Evolutionary conservation across 148 eudicot species (phyloP).

Genomic region (Heliosperma pusillum): DNA sequence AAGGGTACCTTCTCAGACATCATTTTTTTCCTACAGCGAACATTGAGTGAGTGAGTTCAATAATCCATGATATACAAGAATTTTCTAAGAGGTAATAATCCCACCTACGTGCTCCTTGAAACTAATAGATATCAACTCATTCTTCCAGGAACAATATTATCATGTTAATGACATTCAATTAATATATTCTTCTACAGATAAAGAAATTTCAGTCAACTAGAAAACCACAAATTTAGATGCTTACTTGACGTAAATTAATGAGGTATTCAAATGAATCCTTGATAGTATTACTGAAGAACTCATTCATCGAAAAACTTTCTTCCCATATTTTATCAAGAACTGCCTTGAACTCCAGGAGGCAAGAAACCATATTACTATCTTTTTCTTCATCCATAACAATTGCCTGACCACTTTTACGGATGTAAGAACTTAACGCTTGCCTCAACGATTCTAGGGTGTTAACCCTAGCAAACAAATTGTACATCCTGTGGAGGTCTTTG

Average conservation of each 20-base stretch:
- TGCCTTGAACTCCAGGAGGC: constrained; percentile 82
- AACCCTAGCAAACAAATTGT: constrained; percentile 63
- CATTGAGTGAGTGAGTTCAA: not conserved
- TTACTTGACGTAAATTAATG: constrained; percentile 89
- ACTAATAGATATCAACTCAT: not conserved
- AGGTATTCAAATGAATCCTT: constrained; percentile 97
- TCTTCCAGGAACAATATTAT: not conserved
- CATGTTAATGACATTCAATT: not conserved
- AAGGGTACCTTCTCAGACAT: not conserved
- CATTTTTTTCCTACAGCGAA: not conserved
- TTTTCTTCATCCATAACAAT: constrained; percentile 93
- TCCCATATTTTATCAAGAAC: constrained; percentile 87
- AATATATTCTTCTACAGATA: not conserved
- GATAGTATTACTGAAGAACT: constrained; percentile 77
- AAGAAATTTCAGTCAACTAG: not conserved
- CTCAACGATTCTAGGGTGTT: constrained; percentile 78
- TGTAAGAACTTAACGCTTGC: constrained; percentile 70
- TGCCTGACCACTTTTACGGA: constrained; percentile 75
- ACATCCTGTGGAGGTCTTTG: constrained; percentile 84
- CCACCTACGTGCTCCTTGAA: not conserved
- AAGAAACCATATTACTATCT: constrained; percentile 90
- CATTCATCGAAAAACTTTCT: constrained; percentile 83
- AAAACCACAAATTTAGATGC: constrained; percentile 11
- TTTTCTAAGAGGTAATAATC: not conserved
- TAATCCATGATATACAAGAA: not conserved